phyloP scores from a whole-genome alignment of 805 yeast species.

The Saccharomycopsis fibuligera region DNA sequence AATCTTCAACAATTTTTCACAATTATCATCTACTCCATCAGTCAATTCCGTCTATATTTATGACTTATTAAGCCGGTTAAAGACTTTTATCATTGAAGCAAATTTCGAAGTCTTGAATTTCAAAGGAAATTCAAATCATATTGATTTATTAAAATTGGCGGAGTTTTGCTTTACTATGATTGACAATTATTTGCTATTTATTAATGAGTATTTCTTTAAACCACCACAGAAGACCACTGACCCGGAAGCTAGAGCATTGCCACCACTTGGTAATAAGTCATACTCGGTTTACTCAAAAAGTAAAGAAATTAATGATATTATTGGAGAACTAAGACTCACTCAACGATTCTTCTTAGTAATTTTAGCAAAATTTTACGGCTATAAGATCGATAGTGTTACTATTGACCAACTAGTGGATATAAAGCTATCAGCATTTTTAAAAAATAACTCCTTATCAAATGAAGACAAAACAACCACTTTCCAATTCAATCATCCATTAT shows the following conservation, averaged over 20 bases:
- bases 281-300: constrained; percentile 15
- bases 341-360: constrained; percentile 40
- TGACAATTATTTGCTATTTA: constrained; percentile 30
- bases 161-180: constrained; percentile 39
- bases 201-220: constrained; percentile 20
- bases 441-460: background rate
- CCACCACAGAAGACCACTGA: constrained; percentile 25
- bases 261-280: constrained; percentile 19
- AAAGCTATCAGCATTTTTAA: constrained; percentile 3
- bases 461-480: constrained; percentile 3
- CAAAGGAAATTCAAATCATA: constrained; percentile 21
- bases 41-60: constrained; percentile 36
- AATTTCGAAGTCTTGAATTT: constrained; percentile 23
- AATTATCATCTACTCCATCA: constrained; percentile 34
- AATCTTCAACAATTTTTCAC: constrained; percentile 25
- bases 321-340: constrained; percentile 44
- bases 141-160: constrained; percentile 28
- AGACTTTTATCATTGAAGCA: constrained; percentile 36
- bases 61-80: constrained; percentile 30
- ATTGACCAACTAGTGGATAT: constrained; percentile 20
- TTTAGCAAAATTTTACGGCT: constrained; percentile 29
- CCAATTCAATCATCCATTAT: constrained; percentile 22
- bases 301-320: constrained; percentile 28
- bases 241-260: constrained; percentile 2
- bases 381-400: constrained; percentile 29